Base-by-base conservation (phyloP, 1,284 basidiomycete species). In the Tremellales sp. region DNA sequence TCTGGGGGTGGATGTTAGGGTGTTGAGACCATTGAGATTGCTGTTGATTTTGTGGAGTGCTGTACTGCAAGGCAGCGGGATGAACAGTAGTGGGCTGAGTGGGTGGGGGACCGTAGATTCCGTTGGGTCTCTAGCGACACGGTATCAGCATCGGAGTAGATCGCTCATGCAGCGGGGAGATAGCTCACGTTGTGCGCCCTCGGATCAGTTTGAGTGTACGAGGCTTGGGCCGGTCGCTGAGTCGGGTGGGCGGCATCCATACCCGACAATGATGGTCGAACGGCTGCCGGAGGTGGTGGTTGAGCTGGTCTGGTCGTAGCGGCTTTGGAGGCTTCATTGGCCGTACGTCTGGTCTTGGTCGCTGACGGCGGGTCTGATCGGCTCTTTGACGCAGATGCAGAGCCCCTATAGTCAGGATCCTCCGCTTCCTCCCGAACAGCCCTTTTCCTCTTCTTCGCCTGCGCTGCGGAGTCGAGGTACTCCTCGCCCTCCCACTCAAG, bases 371-470 rank as follows among this genome's bases (percentile, higher is more conserved):
- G 13, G 4, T 15, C 21, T 7, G 27, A 29, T 43, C 42, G n/a
- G 40, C 21, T 22, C 15, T 13, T 25, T 25, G 8, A 41, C 5
- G 15, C 17, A 27, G 15, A 26, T 17, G 12, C 22, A 84, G 81
- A 22, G 84, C 19, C 39, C 3, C 39, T n/a, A 40, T 40, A 40
- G 15, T 40, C 39, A 6, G 39, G 7, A 40, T 40, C 39, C 5
- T 84, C 61, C 12, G 26, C 35, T 10, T 49, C 61, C 40, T 57
- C 49, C 13, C 58, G 59, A 37, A 53, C 58, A 13, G 57, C 56
- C 17, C 56, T 44, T 17, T 47, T 55, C 29, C 62, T 43, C 45
- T 62, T 66, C 35, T 52, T 41, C 8, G 56, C 58, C 37, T 54
- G 40, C 7, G 42, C 24, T 4, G 6, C 19, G 6, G 33, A 5